These are phyloP conservation scores for Penicillium frequentans DNA, from an alignment of 2,329 filamentous ascomycete genomes.

Conservation along the genomic window DNA sequence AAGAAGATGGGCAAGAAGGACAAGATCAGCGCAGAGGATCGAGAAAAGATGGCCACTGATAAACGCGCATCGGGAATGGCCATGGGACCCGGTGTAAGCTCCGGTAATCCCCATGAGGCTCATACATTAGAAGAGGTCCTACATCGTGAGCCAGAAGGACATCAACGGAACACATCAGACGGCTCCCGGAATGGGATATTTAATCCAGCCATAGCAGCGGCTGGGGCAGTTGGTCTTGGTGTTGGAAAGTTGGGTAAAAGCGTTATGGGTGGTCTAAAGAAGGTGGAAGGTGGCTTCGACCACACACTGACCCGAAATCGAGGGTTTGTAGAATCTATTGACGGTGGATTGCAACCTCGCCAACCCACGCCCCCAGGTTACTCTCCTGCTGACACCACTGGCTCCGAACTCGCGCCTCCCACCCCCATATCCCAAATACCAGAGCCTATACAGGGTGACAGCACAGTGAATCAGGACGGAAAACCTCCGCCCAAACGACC, in stretches of 20 bases:
- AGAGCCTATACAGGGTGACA: slow-evolving; percentile 1
- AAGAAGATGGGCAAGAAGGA: slow-evolving; percentile 42
- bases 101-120: slow-evolving; percentile 59
- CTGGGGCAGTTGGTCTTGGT: slow-evolving; percentile 53
- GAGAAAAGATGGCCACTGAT: slow-evolving; percentile 53
- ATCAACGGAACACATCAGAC: slow-evolving; percentile 12
- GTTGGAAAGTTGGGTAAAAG: slow-evolving; percentile 47
- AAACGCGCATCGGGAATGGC: slow-evolving; percentile 47
- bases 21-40: slow-evolving; percentile 35
- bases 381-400: slow-evolving; percentile 3
- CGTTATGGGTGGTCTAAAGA: slow-evolving; percentile 45
- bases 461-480: slow-evolving; percentile 1
- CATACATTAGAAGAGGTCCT: slow-evolving; percentile 51
- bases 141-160: slow-evolving; percentile 23
- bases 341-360: slow-evolving; percentile 4
- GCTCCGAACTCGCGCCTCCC: neutral
- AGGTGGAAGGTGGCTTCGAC: slow-evolving; percentile 39
- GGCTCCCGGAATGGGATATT: slow-evolving; percentile 27
- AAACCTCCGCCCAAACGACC: slow-evolving; percentile 25
- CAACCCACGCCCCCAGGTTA: slow-evolving; percentile 2
- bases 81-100: slow-evolving; percentile 53
- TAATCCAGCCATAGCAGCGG: slow-evolving; percentile 52
- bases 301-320: slow-evolving; percentile 34
- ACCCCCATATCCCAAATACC: slow-evolving; percentile 3
- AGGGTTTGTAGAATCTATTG: slow-evolving; percentile 29